These are phyloP conservation scores for Yamadazyma endophytica DNA, from an alignment of 805 yeast species.

Conservation along the genomic window DNA sequence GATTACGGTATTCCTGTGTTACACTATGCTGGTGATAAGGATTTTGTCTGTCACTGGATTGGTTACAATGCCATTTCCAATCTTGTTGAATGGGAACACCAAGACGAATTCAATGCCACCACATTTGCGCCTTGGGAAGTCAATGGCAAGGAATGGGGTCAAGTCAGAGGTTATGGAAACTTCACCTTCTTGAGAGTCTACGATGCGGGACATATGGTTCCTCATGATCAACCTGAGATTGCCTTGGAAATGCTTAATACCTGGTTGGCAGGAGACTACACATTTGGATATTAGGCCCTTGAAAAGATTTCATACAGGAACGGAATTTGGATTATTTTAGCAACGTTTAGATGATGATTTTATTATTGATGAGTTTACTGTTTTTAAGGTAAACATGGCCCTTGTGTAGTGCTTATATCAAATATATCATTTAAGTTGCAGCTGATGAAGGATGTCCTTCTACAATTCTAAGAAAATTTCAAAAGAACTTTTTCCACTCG, in stretches of 20 bases:
- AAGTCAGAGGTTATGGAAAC: slow-evolving; percentile 26
- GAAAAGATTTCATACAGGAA: no score
- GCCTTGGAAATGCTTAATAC: slow-evolving; percentile 33
- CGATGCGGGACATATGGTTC: slow-evolving; percentile 40
- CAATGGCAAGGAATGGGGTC: slow-evolving; percentile 27
- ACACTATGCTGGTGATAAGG: slow-evolving; percentile 89
- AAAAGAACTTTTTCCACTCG: no score
- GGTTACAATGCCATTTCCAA: slow-evolving; percentile 65
- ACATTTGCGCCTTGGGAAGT: slow-evolving; percentile 34
- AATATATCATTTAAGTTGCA: no score
- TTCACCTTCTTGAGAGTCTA: slow-evolving; percentile 33
- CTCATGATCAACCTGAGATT: slow-evolving; percentile 32
- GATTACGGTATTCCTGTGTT: slow-evolving; percentile 66
- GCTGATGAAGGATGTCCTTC: no score
- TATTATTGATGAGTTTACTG: no score
- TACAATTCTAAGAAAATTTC: no score
- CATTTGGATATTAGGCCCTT: slow-evolving; percentile 8
- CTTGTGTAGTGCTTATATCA: no score
- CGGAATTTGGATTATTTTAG: no score
- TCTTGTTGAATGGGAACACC: slow-evolving; percentile 12
- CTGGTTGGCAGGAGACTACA: slow-evolving; percentile 23
- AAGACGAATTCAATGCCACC: slow-evolving; percentile 12
- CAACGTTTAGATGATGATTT: no score
- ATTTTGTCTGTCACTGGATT: slow-evolving; percentile 86
- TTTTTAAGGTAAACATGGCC: no score